Evolutionary conservation across 371 early-diverging fungal genomes (phyloP), one percentile per base, ranked within the genome.

Genomic region (Parasitella parasitica): DNA sequence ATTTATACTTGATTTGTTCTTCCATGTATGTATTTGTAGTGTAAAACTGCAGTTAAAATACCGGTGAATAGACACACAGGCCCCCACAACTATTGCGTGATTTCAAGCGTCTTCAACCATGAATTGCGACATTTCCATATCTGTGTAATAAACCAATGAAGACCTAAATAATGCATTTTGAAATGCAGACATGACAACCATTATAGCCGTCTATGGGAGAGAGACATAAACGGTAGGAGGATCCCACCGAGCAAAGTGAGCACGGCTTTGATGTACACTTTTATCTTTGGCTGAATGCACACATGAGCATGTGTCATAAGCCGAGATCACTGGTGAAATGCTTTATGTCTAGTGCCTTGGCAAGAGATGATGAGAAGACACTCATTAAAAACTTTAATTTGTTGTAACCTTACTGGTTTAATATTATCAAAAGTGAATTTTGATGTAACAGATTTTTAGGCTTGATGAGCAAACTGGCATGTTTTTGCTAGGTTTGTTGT

Each of bases 11-110:
- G 32, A 4, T 32, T 32, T 8, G 32, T 32, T 30, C 22, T 43
- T 11, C 22, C 22, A 20, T 43, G 16, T 24, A 11, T 11, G 1
- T 20, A 46, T 46, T 46, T 20, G 24, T 22, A 46, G 12, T 43
- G 22, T 0, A 43, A 43, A 43, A 3, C 12, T 46, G 13, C 11
- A 46, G 24, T 46, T 46, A 7, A 46, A 24, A 22, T 46, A 24
- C 46, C 46, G 46, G 20, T 3, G 22, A 4, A 5, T 24, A 22
- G 46, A n/a, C 24, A 13, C 20, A 11, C 22, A 20, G 15, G n/a
- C n/a, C n/a, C n/a, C n/a, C n/a, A n/a, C n/a, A 43, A 20, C 28
- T 6, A 66, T 66, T 43, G 67, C 67, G 67, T 66, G 67, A 66
- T 66, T 52, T 48, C 20, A 46, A 57, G 46, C 52, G 58, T 57